Evolutionary conservation across 148 eudicot genomes (phyloP).

Genomic region (Dysphania ambrosioides): DNA sequence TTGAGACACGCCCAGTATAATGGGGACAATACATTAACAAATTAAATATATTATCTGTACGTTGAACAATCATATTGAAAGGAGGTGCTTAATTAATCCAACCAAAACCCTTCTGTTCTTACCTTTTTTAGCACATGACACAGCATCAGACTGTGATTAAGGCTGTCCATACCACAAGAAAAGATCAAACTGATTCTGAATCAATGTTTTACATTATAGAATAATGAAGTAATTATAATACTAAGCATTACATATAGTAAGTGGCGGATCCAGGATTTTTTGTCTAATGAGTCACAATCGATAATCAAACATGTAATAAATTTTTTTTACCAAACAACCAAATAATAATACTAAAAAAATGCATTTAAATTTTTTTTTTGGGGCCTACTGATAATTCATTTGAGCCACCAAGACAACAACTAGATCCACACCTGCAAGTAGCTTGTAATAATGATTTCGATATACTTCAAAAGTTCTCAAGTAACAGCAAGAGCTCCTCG

Average conservation of each 20-base stretch:
- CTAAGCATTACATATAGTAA: too few species aligned
- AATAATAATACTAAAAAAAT: too few species aligned
- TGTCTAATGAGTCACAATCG: too few species aligned
- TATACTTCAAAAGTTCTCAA: neutral
- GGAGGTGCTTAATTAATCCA: neutral
- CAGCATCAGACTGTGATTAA: constrained; percentile 18
- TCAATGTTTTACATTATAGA: constrained; percentile 3
- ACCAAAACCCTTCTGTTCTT: constrained; percentile 1
- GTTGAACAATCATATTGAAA: neutral
- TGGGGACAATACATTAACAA: constrained; percentile 25
- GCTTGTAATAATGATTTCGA: neutral
- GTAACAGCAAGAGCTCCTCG: neutral
- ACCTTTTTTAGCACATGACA: constrained; percentile 26
- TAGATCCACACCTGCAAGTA: too few species aligned
- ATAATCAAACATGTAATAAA: too few species aligned
- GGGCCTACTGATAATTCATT: too few species aligned
- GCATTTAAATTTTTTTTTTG: too few species aligned
- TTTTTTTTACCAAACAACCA: too few species aligned
- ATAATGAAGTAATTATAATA: neutral
- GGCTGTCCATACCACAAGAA: constrained; percentile 21
- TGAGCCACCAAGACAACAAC: too few species aligned
- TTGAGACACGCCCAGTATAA: constrained; percentile 40
- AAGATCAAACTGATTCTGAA: neutral
- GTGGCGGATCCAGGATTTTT: too few species aligned
- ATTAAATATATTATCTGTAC: constrained; percentile 24